Percentiles rank a stretch among this genome's conserved stretches.
phyloP scores from a whole-genome alignment of 2,329 filamentous ascomycete genomes.

The Neurospora sp. region DNA sequence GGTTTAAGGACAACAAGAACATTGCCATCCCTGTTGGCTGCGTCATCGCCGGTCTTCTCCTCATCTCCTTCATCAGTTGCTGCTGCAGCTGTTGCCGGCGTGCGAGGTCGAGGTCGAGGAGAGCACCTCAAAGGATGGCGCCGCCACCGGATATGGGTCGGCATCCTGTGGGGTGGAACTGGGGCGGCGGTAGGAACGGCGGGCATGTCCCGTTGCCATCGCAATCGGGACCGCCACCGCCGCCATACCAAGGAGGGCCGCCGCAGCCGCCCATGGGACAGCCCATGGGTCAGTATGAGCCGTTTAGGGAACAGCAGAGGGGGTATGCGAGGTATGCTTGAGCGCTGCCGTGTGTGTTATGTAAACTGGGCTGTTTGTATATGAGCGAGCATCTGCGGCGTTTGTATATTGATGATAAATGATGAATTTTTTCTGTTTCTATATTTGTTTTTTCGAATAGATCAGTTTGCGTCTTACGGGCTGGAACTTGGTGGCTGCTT shows the following conservation, averaged over 20 bases:
- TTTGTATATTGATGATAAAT: not conserved
- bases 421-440: not conserved
- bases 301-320: not conserved
- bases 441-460: not conserved
- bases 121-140: constrained; percentile 7
- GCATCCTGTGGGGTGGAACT: constrained; percentile 3
- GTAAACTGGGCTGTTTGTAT: not conserved
- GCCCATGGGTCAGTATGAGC: not conserved
- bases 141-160: constrained; percentile 8
- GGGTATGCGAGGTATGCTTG: not conserved
- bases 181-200: not conserved
- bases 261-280: not conserved
- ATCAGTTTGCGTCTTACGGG: not conserved
- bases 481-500: no score
- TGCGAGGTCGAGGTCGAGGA: constrained; percentile 14
- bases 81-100: constrained; percentile 42
- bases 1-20: constrained; percentile 66
- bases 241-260: not conserved
- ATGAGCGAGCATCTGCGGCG: not conserved
- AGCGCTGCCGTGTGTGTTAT: not conserved
- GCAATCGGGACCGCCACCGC: not conserved
- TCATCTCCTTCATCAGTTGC: constrained; percentile 61
- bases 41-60: constrained; percentile 61
- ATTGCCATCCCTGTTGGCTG: constrained; percentile 73
- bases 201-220: not conserved